Evolutionary conservation across 164 flowering plant species (phyloP).

Genomic region (Santalum album): DNA sequence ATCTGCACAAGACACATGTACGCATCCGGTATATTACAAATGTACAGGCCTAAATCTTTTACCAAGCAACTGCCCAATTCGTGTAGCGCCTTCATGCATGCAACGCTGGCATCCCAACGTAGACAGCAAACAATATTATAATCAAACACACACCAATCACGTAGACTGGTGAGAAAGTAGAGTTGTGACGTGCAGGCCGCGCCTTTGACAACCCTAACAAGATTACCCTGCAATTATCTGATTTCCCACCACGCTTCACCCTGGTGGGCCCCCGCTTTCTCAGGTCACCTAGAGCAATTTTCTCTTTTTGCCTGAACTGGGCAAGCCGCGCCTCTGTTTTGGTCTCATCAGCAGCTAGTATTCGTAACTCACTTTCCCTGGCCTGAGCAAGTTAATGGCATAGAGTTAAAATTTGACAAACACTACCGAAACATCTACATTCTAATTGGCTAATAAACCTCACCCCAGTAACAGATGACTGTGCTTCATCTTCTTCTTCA

Average conservation of each 20-base stretch:
- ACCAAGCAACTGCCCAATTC: constrained; percentile 3
- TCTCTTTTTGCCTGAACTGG: not conserved
- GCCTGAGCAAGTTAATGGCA: too few relatives aligned
- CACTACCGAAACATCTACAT: too few relatives aligned
- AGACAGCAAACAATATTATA: constrained; percentile 7
- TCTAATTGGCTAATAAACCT: not conserved
- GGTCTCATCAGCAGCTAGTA: constrained; percentile 1
- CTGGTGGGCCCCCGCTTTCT: constrained; percentile 11
- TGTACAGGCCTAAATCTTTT: too few relatives aligned
- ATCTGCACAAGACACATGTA: too few relatives aligned
- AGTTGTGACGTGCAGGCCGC: not conserved
- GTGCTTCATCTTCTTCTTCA: constrained; percentile 10
- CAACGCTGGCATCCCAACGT: constrained; percentile 7
- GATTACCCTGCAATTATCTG: not conserved
- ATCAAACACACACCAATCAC: constrained; percentile 4
- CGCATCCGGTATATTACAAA: too few relatives aligned
- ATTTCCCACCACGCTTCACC: constrained; percentile 6
- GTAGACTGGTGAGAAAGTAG: constrained; percentile 1
- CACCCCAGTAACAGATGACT: constrained; percentile 16
- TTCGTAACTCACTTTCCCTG: not conserved
- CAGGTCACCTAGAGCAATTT: not conserved
- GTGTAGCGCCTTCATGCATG: constrained; percentile 12
- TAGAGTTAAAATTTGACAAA: too few relatives aligned
- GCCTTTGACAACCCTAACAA: not conserved
- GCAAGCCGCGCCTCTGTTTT: not conserved